Percentiles rank a stretch among this genome's conserved stretches.
phyloP scores from a whole-genome alignment of 148 eudicot species.

The Rheum nobile region DNA sequence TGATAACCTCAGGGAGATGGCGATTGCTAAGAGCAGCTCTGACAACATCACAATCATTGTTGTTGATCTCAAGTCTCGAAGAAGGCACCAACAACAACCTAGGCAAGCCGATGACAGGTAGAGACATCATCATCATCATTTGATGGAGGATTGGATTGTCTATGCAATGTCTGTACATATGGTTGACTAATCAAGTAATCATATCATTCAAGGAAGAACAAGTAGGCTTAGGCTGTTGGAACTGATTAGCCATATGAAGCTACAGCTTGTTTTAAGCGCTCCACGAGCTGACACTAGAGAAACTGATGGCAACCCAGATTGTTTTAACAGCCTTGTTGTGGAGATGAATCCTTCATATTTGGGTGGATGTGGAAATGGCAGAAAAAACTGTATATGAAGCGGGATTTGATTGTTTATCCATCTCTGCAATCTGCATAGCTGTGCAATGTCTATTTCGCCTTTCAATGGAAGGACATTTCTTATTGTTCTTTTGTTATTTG shows the following conservation, averaged over 20 bases:
- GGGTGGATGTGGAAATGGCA: background rate
- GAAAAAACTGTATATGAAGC: conserved; percentile 4
- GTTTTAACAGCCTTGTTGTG: background rate
- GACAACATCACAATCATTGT: conserved; percentile 71
- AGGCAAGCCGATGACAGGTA: background rate
- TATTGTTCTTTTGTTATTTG: background rate
- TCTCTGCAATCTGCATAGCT: background rate
- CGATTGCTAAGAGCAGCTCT: conserved; percentile 46
- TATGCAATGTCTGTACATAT: background rate
- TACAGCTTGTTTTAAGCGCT: background rate
- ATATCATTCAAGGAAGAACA: background rate
- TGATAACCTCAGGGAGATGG: conserved; percentile 51
- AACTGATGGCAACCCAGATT: background rate
- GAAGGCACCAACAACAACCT: conserved; percentile 25
- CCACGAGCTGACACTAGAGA: background rate
- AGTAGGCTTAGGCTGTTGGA: background rate
- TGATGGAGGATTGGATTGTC: background rate
- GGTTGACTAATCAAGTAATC: conserved; percentile 1
- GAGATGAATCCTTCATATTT: conserved; percentile 1
- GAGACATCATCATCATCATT: background rate
- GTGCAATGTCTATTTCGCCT: background rate
- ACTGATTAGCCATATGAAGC: background rate
- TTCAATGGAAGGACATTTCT: background rate
- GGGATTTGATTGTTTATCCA: background rate
- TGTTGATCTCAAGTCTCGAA: conserved; percentile 55